Percentiles rank a stretch among this genome's conserved stretches.
These are phyloP conservation scores for Suhomyces panamericanus DNA, from an alignment of 1,139 yeast species.

Conservation along the genomic window DNA sequence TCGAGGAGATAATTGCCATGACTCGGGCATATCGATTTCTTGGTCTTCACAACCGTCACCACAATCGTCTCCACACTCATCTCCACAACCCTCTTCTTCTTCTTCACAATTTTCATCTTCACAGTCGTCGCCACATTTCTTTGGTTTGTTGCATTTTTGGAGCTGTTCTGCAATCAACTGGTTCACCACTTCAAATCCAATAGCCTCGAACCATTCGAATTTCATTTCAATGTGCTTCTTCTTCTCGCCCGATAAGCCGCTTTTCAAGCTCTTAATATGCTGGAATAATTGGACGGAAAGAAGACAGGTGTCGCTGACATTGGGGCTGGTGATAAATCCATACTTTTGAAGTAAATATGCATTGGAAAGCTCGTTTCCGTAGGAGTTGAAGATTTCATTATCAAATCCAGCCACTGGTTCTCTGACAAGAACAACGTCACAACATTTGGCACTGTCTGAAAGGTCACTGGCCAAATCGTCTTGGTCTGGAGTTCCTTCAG, in stretches of 20 bases:
- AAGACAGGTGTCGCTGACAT: slow-evolving; percentile 58
- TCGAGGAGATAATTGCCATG: slow-evolving; percentile 40
- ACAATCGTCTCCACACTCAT: slow-evolving; percentile 16
- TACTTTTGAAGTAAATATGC: slow-evolving; percentile 68
- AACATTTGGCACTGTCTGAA: slow-evolving; percentile 44
- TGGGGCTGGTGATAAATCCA: slow-evolving; percentile 64
- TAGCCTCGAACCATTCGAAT: slow-evolving; percentile 62
- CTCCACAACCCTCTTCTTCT: slow-evolving; percentile 1
- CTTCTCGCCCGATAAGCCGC: slow-evolving; percentile 22
- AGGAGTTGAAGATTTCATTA: slow-evolving; percentile 70
- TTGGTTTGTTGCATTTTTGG: neutral
- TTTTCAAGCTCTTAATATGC: slow-evolving; percentile 35
- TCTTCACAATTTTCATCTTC: slow-evolving; percentile 6
- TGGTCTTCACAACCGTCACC: slow-evolving; percentile 20
- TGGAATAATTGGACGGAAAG: slow-evolving; percentile 54
- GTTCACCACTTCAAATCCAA: slow-evolving; percentile 49
- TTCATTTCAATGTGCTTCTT: slow-evolving; percentile 42
- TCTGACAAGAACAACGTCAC: slow-evolving; percentile 53
- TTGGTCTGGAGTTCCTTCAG: slow-evolving; percentile 10
- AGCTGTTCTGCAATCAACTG: slow-evolving; percentile 31
- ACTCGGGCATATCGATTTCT: slow-evolving; percentile 21
- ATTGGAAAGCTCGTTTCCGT: slow-evolving; percentile 68
- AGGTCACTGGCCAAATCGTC: slow-evolving; percentile 35
- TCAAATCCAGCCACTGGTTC: slow-evolving; percentile 41
- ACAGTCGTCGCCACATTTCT: slow-evolving; percentile 1